A percentile compares a stretch with the other conserved stretches of the same genome.
Evolutionary conservation across 495 filamentous ascomycete genomes (phyloP).

Genomic region (Saxophila tyrrhenica): DNA sequence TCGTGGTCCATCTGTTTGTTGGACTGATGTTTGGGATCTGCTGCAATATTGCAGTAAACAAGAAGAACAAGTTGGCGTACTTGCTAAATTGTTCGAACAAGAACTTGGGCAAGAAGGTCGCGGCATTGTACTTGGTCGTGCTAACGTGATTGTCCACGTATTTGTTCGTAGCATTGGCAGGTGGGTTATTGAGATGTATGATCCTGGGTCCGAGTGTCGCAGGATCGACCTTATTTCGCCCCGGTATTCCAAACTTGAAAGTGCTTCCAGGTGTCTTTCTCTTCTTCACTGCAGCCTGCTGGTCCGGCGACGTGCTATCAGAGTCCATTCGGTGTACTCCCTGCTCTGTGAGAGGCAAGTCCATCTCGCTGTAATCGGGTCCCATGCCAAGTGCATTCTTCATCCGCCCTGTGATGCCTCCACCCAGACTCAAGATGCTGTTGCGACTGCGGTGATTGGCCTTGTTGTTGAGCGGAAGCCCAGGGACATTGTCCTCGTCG

Average conservation of each 20-base stretch:
- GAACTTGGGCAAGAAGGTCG: slow-evolving; percentile 96
- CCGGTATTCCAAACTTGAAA: slow-evolving; percentile 74
- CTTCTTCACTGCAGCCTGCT: neutral
- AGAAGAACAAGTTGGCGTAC: slow-evolving; percentile 98
- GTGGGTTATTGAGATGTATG: slow-evolving; percentile 95
- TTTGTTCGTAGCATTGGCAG: slow-evolving; percentile 77
- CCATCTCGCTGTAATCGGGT: slow-evolving; percentile 94
- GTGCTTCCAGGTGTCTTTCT: slow-evolving; percentile 29
- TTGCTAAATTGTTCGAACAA: slow-evolving; percentile 98
- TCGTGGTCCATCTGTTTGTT: slow-evolving; percentile 91
- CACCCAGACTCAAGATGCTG: slow-evolving; percentile 74
- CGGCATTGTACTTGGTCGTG: slow-evolving; percentile 92
- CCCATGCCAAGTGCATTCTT: slow-evolving; percentile 90
- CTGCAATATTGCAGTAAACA: slow-evolving; percentile 91
- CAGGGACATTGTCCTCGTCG: slow-evolving; percentile 42
- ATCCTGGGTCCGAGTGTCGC: slow-evolving; percentile 83
- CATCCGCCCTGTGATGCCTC: slow-evolving; percentile 71
- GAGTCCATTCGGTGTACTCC: slow-evolving; percentile 44
- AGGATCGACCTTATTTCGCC: slow-evolving; percentile 71
- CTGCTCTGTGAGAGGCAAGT: slow-evolving; percentile 81
- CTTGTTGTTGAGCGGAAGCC: slow-evolving; percentile 31
- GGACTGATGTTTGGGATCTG: slow-evolving; percentile 93
- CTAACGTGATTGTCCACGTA: slow-evolving; percentile 95
- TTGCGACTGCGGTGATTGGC: slow-evolving; percentile 64
- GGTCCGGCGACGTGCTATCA: neutral